These are phyloP conservation scores for Pichia membranifaciens DNA, from an alignment of 805 yeast species.

Conservation along the genomic window DNA sequence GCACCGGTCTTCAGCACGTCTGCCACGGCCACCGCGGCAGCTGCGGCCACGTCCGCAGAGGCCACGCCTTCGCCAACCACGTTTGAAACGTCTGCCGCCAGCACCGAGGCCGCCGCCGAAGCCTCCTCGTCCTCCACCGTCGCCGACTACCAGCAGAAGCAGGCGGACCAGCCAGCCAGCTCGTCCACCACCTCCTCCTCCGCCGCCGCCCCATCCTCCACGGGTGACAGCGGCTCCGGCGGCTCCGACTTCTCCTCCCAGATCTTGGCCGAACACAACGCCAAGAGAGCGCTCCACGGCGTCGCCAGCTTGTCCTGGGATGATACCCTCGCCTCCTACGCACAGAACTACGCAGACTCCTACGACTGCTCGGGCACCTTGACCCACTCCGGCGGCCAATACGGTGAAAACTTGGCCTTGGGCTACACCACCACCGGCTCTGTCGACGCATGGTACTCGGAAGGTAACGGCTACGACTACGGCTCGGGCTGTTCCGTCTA, in stretches of 20 bases:
- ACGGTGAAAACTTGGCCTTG: slow-evolving; percentile 75
- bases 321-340: slow-evolving; percentile 44
- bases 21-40: slow-evolving; percentile 7
- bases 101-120: slow-evolving; percentile 16
- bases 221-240: slow-evolving; percentile 18
- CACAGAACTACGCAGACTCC: slow-evolving; percentile 50
- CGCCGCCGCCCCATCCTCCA: slow-evolving; percentile 16
- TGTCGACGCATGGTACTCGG: slow-evolving; percentile 72
- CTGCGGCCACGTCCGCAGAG: background rate
- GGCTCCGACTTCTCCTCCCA: slow-evolving; percentile 22
- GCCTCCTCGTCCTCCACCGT: slow-evolving; percentile 13
- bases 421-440: slow-evolving; percentile 52
- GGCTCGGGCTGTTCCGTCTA: slow-evolving; percentile 44
- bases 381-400: slow-evolving; percentile 57
- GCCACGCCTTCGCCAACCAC: slow-evolving; percentile 14
- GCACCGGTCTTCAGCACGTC: slow-evolving; percentile 14
- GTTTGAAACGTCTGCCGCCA: slow-evolving; percentile 12
- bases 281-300: slow-evolving; percentile 49
- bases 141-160: too few species aligned
- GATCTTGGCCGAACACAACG: slow-evolving; percentile 58
- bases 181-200: slow-evolving; percentile 18
- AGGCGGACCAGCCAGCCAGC: slow-evolving; percentile 13
- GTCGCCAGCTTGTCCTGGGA: slow-evolving; percentile 55
- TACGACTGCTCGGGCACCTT: slow-evolving; percentile 57
- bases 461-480: slow-evolving; percentile 51